Base-by-base conservation (phyloP, 306 rosid genomes). In the Gastrolobium villosum region DNA sequence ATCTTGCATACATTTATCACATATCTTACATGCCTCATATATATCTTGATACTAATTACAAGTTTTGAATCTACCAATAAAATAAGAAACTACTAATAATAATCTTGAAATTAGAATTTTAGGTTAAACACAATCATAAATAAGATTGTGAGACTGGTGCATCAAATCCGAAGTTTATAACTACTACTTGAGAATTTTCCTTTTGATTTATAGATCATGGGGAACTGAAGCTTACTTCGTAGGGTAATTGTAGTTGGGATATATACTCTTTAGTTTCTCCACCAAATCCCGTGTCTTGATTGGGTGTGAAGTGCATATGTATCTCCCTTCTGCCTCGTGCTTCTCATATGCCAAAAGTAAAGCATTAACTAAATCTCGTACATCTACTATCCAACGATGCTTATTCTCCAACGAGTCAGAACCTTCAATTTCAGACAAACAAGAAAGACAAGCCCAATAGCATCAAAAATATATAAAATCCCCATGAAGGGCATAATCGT, bases 281-380 rank as follows among this genome's bases (percentile, higher is more conserved):
- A 82, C 82, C 83, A 92, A 32, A 64, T 84, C 89, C 80, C 70
- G 52, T 3, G 63, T 15, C 72, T 52, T 74, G 70, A 83, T 40
- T 4, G 20, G 0, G 45, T 88, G 85, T 32, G 94, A 74, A 10
- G 66, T 20, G 63, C 97, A 90, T 54, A 89, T 60, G 84, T 88
- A 89, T 83, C 99, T 86, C 78, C 94, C 95, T 68, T 92, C 87
- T 43, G 90, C 92, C 83, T 83, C 89, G 0, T 15, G 83, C 87
- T 89, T 92, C 89, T 90, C 97, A 44, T 89, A 90, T 2, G 71
- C 86, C 83, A 90, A 46, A 46, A 92, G 46, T 45, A 92, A 43
- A 52, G 90, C 97, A 81, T 85, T 85, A 30, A 84, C 97, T 66
- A 90, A 52, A 61, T 91, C 95, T 1, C 91, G 91, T 8, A 88